Base-by-base conservation (phyloP, 345 rosid species). In the Populus nigra region DNA sequence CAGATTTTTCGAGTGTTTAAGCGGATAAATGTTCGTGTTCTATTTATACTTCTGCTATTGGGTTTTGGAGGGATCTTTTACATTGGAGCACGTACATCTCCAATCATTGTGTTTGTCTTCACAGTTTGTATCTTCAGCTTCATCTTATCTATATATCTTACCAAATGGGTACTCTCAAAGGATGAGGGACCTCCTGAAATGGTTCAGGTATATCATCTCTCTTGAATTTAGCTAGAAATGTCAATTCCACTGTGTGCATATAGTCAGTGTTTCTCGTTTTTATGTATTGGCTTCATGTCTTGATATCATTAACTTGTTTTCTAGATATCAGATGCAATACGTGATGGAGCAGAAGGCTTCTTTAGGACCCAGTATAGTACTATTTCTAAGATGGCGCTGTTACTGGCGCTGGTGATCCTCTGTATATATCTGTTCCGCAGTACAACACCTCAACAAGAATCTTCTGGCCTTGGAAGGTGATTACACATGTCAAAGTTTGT, bases 121-220 rank as follows among this genome's bases (percentile, higher is more conserved):
- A 71, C 91, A 27, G 82, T 96, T 77, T 96, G 99, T 88, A 90
- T 92, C 68, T 3, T 88, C 85, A 88, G 97, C 85, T 93, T 96
- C 88, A 84, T 93, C 73, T 83, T 92, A 62, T 83, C 99, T 12
- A 29, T 87, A 55, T 92, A 91, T 89, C 94, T 96, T 71, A 78
- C 96, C 71, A 92, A 92, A 86, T 96, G 99, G 99, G 99, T 96
- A 22, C 90, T 96, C 72, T 83, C 98, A 15, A 96, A 96, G 91
- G 99, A 96, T 81, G 99, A 93, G 87, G 99, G 99, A 12, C 99
- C 99, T 84, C 92, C 96, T 29, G 98, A 96, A 89, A 96, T 96
- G 99, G 85, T 55, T 77, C 88, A 93, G 98, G 99, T 93, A 88
- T 69, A 31, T 80, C 57, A 22, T 73, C 73, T 38, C 25, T n/a